Evolutionary conservation across 148 eudicot genomes (phyloP), one percentile per base, ranked within the genome.

Genomic region (Fagopyrum tataricum): DNA sequence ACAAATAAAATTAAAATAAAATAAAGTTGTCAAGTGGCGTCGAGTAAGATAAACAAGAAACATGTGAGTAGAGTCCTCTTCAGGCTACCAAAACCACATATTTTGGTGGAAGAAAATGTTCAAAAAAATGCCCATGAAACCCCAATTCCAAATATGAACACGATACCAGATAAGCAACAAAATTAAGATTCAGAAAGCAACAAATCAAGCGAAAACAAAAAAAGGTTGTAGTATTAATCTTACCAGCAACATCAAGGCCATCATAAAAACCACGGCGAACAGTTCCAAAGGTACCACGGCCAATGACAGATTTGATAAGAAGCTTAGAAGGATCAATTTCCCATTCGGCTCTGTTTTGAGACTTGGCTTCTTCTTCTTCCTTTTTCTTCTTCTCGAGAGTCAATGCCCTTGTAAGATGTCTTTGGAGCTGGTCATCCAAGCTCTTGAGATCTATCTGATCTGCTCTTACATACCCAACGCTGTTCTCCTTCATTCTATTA

Each of bases 401-500:
- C 78, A 85, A 74, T 77, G 87, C 86, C 74, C 85, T 78, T 75
- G 76, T 88, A 10, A 92, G 76, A 79, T 92, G 93, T 74, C 91
- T 87, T 76, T 90, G 88, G 5, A 92, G 84, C 75, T 92, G 96
- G 71, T 92, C 93, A 53, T 92, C 97, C 53, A 92, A 75, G 84
- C 96, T 92, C 83, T 90, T 90, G 74, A 92, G 93, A 88, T 92
- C 97, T 74, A 92, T 92, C 58, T 87, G 93, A 78, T 92, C 96
- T 14, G 97, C 97, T 74, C 97, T 84, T 72, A 92, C 88, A 79
- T 86, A 92, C 66, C 88, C 89, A 53, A 84, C 87, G 51, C 79
- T 78, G 58, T 41, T 80, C 59, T 84, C 87, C 81, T 81, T 85
- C 83, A n/a, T 59, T 49, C 73, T 74, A 37, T 24, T 8, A 21